phyloP scores from a whole-genome alignment of 352 stramenopile genomes.

The Phytophthora kernoviae region DNA sequence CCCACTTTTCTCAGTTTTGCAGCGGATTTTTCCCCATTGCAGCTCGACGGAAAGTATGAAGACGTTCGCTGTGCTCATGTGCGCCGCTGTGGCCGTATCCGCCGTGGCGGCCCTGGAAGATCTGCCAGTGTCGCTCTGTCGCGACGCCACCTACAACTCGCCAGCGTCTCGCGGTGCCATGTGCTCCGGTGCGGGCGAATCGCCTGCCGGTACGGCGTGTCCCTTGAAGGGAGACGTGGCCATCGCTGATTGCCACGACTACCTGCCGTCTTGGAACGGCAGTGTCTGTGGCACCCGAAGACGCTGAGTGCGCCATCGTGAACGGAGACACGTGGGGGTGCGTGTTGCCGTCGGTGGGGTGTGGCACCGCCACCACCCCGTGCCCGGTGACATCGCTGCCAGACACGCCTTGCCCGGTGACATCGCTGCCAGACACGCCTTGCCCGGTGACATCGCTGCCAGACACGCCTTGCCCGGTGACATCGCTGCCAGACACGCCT shows the following conservation, averaged over 20 bases:
- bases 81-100: slow-evolving; percentile 33
- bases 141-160: slow-evolving; percentile 48
- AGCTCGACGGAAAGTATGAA: slow-evolving; percentile 37
- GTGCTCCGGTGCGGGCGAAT: slow-evolving; percentile 28
- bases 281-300: slow-evolving; percentile 40
- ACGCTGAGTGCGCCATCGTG: slow-evolving; percentile 49
- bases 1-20: slow-evolving; percentile 22
- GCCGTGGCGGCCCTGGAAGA: slow-evolving; percentile 31
- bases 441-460: slow-evolving; percentile 20
- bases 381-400: slow-evolving; percentile 17
- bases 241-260: slow-evolving; percentile 38
- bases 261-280: slow-evolving; percentile 52
- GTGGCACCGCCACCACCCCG: slow-evolving; percentile 21
- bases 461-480: slow-evolving; percentile 15
- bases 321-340: slow-evolving; percentile 42
- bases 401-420: slow-evolving; percentile 20
- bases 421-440: slow-evolving; percentile 10
- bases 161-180: slow-evolving; percentile 32
- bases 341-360: slow-evolving; percentile 30
- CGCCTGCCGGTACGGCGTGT: slow-evolving; percentile 32
- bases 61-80: slow-evolving; percentile 38
- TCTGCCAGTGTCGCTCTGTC: slow-evolving; percentile 44
- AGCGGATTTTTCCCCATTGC: background rate
- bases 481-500: slow-evolving; percentile 9
- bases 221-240: slow-evolving; percentile 38